Base-by-base conservation (phyloP, 2,329 filamentous ascomycete genomes). In the Diaporthe aspalathi region DNA sequence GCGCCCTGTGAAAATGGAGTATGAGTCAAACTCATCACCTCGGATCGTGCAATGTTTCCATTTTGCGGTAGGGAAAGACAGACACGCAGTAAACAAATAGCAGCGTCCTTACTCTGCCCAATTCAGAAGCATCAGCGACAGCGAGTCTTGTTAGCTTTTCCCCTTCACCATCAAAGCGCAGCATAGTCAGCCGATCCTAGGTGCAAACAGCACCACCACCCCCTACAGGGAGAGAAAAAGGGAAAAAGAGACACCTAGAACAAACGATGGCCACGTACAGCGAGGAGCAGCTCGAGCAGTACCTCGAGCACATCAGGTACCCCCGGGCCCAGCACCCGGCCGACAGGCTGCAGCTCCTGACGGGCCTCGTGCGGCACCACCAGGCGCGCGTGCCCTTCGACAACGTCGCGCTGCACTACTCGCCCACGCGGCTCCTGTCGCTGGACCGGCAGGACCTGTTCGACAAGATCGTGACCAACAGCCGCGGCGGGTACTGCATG, bases 401-500 rank as follows among this genome's bases (percentile, higher is more conserved):
- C 73, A 87, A 84, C 70, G 76, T 89, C 3, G 79, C 83, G 7
- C 78, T 90, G 7, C 87, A 89, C 77, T 89, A 89, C 77, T 76
- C 72, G 11, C 29, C 32, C 29, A 71, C 72, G 45, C 75, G 76
- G 12, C 74, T 72, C 29, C 74, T 79, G n/a, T 78, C 78, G 12
- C 75, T 80, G 9, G 78, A 80, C 35, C 76, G 75, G 12, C 75
- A 78, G 17, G 76, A 75, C 27, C 71, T 78, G n/a, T 79, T 76
- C 57, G 50, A 65, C 35, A 79, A 79, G 73, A 73, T 88, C 24
- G 80, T 89, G 16, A 78, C 77, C 5, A 79, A 79, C 4, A 78
- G 82, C 20, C 78, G 84, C 5, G 87, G 87, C 35, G 87, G 87
- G 0, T 89, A 89, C 75, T 89, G 86, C 78, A 85, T 89, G 80